Base-by-base conservation (phyloP, 306 rosid genomes). In the Luffa acutangula region DNA sequence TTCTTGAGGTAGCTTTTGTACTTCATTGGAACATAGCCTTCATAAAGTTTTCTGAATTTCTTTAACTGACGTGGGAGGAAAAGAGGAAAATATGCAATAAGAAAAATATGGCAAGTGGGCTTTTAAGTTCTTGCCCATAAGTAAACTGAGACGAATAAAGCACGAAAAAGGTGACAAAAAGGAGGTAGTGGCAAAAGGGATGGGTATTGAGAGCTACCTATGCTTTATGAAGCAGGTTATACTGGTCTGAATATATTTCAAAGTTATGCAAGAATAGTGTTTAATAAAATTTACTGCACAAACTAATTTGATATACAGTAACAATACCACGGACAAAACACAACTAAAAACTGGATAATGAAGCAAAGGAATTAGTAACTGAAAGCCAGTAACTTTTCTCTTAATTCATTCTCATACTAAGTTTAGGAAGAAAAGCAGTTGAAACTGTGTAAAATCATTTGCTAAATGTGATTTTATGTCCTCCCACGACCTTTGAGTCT, bases 11-110 rank as follows among this genome's bases (percentile, higher is more conserved):
- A 96, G 90, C 81, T 87, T 83, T 80, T 87, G 87, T 96, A 96
- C 83, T 86, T 74, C 98, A 93, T 91, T 25, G 98, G 97, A 25
- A 96, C 96, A 75, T 96, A 93, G 84, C 93, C 83, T 88, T 93
- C 97, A 62, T 96, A 96, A 71, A 91, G 87, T 52, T 87, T 91
- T 79, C 89, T 90, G 89, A 80, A 79, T 75, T 90, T 88, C 91
- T 96, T 93, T 80, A 96, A 85, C 99, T 96, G 94, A 63, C 64
- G 78, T 65, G 75, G 37, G 46, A 75, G 60, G 20, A 74, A 71
- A 75, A 69, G 12, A 79, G 83, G 75, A 69, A 77, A 41, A 79
- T 63, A 6, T 21, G 70, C 54, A 31, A 56, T 49, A 52, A 78
- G 77, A 66, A 59, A 34, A 10, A 53, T 4, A 52, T n/a, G 41